Percentiles rank a stretch among this genome's conserved stretches.
phyloP scores from a whole-genome alignment of 179 eudicot species.

The Nepenthes alata region DNA sequence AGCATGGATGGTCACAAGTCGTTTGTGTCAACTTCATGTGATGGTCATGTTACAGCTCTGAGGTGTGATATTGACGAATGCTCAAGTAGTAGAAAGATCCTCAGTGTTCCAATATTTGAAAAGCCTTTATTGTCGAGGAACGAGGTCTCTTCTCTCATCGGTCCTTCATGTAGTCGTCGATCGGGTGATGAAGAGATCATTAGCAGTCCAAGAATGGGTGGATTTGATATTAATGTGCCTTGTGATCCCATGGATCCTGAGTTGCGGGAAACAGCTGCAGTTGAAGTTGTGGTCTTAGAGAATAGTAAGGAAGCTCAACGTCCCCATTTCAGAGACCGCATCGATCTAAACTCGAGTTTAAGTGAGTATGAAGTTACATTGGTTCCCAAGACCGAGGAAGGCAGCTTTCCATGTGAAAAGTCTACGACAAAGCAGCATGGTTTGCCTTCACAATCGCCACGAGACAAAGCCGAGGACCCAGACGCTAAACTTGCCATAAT shows the following conservation, averaged over 20 bases:
- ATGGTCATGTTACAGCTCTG: slow-evolving; percentile 12
- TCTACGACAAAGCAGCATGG: slow-evolving; percentile 14
- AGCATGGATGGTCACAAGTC: slow-evolving; percentile 7
- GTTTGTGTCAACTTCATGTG: slow-evolving; percentile 18
- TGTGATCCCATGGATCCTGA: slow-evolving; percentile 39
- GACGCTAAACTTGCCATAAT: slow-evolving; percentile 22
- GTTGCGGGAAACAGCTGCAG: slow-evolving; percentile 15
- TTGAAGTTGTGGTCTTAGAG: slow-evolving; percentile 22
- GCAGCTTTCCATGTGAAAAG: slow-evolving; percentile 12
- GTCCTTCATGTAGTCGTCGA: slow-evolving; percentile 19
- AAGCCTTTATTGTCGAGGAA: slow-evolving; percentile 24
- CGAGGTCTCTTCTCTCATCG: slow-evolving; percentile 22
- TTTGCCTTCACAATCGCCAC: slow-evolving; percentile 11
- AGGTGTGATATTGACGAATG: slow-evolving; percentile 16
- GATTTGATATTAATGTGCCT: slow-evolving; percentile 63
- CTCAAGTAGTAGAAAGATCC: slow-evolving; percentile 27
- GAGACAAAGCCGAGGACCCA: slow-evolving; percentile 7
- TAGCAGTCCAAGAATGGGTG: slow-evolving; percentile 19
- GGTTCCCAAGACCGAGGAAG: slow-evolving; percentile 44
- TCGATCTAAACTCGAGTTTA: slow-evolving; percentile 71
- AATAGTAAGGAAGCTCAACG: slow-evolving; percentile 20
- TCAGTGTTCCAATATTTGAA: slow-evolving; percentile 59
- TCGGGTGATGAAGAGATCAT: slow-evolving; percentile 19
- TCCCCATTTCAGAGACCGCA: slow-evolving; percentile 20
- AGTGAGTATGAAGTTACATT: slow-evolving; percentile 44